Evolutionary conservation across 139 green algal species (phyloP).

Genomic region (Medakamo hakoo): DNA sequence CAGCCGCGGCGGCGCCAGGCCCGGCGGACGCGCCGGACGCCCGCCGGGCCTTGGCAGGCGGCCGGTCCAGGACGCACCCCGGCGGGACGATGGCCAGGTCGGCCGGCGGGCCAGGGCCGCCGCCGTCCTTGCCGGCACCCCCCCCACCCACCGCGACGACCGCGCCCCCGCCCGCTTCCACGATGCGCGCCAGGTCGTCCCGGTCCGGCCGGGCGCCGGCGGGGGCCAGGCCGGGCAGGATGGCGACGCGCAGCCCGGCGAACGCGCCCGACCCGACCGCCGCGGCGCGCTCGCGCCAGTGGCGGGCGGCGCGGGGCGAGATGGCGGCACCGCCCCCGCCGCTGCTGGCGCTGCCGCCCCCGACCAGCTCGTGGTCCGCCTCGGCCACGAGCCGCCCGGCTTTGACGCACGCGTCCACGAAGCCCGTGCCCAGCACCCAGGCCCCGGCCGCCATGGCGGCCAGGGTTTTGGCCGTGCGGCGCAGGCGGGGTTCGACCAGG

Average conservation of each 20-base stretch:
- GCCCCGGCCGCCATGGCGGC: constrained; percentile 3
- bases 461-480: neutral
- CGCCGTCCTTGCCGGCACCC: neutral
- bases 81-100: neutral
- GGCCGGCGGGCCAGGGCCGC: neutral
- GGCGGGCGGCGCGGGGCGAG: constrained; percentile 1
- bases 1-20: neutral
- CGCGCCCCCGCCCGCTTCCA: constrained; percentile 1
- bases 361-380: neutral
- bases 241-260: neutral
- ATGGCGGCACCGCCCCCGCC: neutral
- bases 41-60: neutral
- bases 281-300: neutral
- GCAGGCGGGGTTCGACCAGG: neutral
- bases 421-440: constrained; percentile 6
- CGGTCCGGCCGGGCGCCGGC: neutral
- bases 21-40: neutral
- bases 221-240: neutral
- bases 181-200: neutral
- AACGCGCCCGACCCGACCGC: constrained; percentile 1
- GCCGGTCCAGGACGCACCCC: neutral
- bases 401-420: neutral
- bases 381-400: neutral
- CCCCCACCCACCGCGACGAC: neutral
- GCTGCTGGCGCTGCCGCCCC: too few species aligned